Base-by-base conservation (phyloP, 2,329 filamentous ascomycete genomes). In the Botrytis aclada region DNA sequence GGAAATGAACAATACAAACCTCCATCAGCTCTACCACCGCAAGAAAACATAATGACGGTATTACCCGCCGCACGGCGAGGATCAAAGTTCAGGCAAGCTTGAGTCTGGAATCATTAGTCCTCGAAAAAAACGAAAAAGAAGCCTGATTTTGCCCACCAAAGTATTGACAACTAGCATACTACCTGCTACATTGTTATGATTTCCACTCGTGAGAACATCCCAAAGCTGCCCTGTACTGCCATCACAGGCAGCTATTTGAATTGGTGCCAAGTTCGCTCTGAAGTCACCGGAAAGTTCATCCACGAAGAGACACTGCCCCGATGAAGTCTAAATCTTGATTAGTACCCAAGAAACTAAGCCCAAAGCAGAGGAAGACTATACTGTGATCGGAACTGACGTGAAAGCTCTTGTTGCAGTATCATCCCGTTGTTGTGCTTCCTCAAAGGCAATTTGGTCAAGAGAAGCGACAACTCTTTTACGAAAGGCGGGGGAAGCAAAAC, bases 81-180 rank as follows among this genome's bases (percentile, higher is more conserved):
- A 76, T 90, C 88, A 75, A 88, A 88, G 80, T 88, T 89, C 75
- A 88, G 80, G 78, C 88, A 90, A 39, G 87, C 87, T 74, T 88
- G 83, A 0, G 87, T 89, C 81, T 83, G 5, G 9, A 45, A 1
- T 47, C 22, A 22, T 71, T 25, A 64, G 71, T 62, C 10, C 25
- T 34, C 20, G 69, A 56, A 39, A 66, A 1, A 47, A 8, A 58
- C 41, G 29, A 47, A 22, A n/a, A 67, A 37, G 4, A 22, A 9
- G 6, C 54, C 32, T 9, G 6, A 25, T 56, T 25, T n/a, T 14
- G 75, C 80, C 76, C 80, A 82, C 82, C 77, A 87, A 79, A 1
- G 85, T 86, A 83, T 84, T 89, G 41, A 89, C 87, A 39, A 89
- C 78, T 60, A 89, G 81, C 75, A 85, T 84, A 56, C 83, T 82